A percentile compares a stretch with the other conserved stretches of the same genome.
Conservation (phyloP, 345 rosid genomes). For the Diplotaxis tenuifolia region DNA sequence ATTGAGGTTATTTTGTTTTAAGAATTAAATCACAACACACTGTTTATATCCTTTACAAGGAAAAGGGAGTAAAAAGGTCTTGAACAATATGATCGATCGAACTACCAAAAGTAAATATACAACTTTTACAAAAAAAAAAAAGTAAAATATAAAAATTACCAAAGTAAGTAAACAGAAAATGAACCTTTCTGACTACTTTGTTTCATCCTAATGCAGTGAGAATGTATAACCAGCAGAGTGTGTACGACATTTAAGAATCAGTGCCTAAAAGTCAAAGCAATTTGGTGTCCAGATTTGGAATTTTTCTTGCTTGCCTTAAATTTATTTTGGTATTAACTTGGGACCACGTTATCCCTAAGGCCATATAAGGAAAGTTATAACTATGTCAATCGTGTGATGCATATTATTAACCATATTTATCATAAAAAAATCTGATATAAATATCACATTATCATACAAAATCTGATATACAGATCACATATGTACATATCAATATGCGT, state of each 20-base stretch:
- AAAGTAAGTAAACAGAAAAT: too few species aligned
- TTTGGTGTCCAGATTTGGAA: too few species aligned
- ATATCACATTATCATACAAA: neutral
- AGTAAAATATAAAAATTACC: too few species aligned
- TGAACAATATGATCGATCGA: too few species aligned
- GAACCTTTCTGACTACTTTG: too few species aligned
- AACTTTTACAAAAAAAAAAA: too few species aligned
- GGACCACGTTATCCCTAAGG: conserved; percentile 1
- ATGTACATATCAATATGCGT: neutral
- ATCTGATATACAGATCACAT: neutral
- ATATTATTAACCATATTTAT: neutral
- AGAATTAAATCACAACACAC: too few species aligned
- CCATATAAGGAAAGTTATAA: too few species aligned
- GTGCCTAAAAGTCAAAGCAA: neutral
- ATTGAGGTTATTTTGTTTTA: too few species aligned
- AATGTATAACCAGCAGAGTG: neutral
- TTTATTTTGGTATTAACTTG: neutral
- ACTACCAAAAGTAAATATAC: too few species aligned
- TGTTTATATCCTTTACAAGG: neutral
- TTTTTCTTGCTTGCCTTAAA: too few species aligned
- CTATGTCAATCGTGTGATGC: neutral
- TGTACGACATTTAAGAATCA: neutral
- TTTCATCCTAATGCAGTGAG: neutral
- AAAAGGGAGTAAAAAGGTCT: neutral
- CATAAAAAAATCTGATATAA: neutral